Evolutionary conservation across 2,329 filamentous ascomycete species (phyloP).

Genomic region (Aulographum hederae): DNA sequence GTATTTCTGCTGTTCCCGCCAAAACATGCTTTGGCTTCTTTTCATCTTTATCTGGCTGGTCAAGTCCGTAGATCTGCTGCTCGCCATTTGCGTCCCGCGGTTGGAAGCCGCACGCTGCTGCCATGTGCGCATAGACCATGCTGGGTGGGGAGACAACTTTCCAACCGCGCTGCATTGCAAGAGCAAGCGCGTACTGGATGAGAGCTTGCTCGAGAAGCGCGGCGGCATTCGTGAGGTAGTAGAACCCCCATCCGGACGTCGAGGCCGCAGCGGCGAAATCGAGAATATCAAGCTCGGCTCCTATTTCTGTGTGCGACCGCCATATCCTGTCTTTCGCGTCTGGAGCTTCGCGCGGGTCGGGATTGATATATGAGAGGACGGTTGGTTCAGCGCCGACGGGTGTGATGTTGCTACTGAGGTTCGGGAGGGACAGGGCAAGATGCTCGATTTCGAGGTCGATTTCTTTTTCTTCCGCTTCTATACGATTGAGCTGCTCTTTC

Average conservation of each 20-base stretch:
- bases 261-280: conserved; percentile 70
- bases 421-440: conserved; percentile 66
- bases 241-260: conserved; percentile 95
- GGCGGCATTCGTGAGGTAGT: conserved; percentile 82
- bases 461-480: conserved; percentile 42
- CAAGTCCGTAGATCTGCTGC: conserved; percentile 74
- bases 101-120: conserved; percentile 81
- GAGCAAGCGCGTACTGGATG: conserved; percentile 63
- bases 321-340: not conserved
- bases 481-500: conserved; percentile 41
- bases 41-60: conserved; percentile 45
- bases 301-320: conserved; percentile 70
- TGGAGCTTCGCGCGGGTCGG: not conserved
- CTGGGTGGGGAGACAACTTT: conserved; percentile 66
- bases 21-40: conserved; percentile 51
- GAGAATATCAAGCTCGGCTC: conserved; percentile 59
- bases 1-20: conserved; percentile 84
- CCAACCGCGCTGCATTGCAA: conserved; percentile 61
- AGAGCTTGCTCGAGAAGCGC: conserved; percentile 91
- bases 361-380: conserved; percentile 64
- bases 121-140: conserved; percentile 83
- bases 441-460: conserved; percentile 48
- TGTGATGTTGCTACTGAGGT: conserved; percentile 61
- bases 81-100: conserved; percentile 80
- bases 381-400: conserved; percentile 49